Evolutionary conservation across 1,139 yeast species (phyloP), one percentile per base, ranked within the genome.

Genomic region (Taphrina wiesneri): DNA sequence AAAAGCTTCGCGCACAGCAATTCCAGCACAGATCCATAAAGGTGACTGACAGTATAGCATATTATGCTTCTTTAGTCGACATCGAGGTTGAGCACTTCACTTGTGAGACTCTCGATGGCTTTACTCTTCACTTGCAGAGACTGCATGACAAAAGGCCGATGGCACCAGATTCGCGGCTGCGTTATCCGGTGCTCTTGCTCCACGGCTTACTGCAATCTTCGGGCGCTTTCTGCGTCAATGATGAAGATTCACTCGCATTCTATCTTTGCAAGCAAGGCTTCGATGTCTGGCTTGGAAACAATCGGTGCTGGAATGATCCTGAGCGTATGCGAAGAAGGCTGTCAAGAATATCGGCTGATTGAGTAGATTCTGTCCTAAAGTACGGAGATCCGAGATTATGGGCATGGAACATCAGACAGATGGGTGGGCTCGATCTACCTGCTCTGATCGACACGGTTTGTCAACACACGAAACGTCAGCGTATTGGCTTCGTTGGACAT

Each of bases 241-340:
- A 97, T 0, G 79, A 80, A 66, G 84, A 88, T 67, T 88, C 96
- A 5, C 74, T 93, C 63, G 95, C 95, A 0, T 86, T 85, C 70
- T 82, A 79, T 71, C 78, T 92, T 32, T 76, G 80, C 51, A 78
- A 81, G 26, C 75, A 78, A 36, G 96, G 96, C 0, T 90, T 82
- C 74, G 98, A 93, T 72, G 93, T 93, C 0, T 93, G 98, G 97
- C 76, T 93, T 65, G 98, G 97, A 0, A 91, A 92, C 74, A 92
- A 92, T 74, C 78, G 99, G 68, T 86, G 96, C 69, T 95, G 96
- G 39, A 90, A 91, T 74, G 79, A 82, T 47, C 90, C 96, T 0
- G 78, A 81, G 65, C 95, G 89, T 75, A 73, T 77, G 59, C 6
- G 6, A 13, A 9, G 17, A 11, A 15, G 30, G 17, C 13, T 36